Percentiles rank a stretch among this genome's conserved stretches.
These are phyloP conservation scores for Casuarina equisetifolia DNA, from an alignment of 306 rosid genomes.

Conservation along the genomic window DNA sequence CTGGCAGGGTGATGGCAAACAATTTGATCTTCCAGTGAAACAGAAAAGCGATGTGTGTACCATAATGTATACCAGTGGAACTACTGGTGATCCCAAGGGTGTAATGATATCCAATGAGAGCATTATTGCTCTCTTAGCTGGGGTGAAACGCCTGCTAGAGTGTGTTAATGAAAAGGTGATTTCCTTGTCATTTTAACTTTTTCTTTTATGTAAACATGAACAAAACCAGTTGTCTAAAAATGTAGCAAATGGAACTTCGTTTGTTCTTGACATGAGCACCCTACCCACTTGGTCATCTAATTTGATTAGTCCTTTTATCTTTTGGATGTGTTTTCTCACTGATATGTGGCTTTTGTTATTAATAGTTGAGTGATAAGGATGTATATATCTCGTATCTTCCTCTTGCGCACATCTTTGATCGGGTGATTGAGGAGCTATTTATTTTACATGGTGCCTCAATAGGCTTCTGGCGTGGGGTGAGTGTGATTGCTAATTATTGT, in stretches of 20 bases:
- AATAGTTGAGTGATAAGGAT: slow-evolving; percentile 63
- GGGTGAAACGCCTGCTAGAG: slow-evolving; percentile 63
- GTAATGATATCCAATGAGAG: slow-evolving; percentile 82
- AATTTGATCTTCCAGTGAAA: slow-evolving; percentile 78
- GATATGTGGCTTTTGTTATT: slow-evolving; percentile 18
- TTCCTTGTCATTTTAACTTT: slow-evolving; percentile 27
- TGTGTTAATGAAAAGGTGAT: slow-evolving; percentile 63
- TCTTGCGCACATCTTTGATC: slow-evolving; percentile 90
- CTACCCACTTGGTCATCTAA: neutral
- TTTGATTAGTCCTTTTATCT: slow-evolving; percentile 8
- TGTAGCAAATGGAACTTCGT: neutral
- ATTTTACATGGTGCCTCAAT: slow-evolving; percentile 87
- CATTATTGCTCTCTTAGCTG: slow-evolving; percentile 77
- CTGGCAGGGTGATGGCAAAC: slow-evolving; percentile 63
- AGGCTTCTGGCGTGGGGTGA: slow-evolving; percentile 99
- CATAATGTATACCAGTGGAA: slow-evolving; percentile 97
- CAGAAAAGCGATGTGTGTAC: slow-evolving; percentile 78
- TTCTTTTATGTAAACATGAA: slow-evolving; percentile 11
- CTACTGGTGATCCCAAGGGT: slow-evolving; percentile 99
- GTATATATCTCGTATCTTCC: slow-evolving; percentile 94
- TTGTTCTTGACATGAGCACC: neutral
- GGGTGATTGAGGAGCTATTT: slow-evolving; percentile 91
- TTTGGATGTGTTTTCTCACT: slow-evolving; percentile 24
- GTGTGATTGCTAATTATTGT: slow-evolving; percentile 24
- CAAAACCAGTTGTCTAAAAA: neutral